Conservation (phyloP, 2,329 filamentous ascomycete genomes). For the Cercospora sp. region DNA sequence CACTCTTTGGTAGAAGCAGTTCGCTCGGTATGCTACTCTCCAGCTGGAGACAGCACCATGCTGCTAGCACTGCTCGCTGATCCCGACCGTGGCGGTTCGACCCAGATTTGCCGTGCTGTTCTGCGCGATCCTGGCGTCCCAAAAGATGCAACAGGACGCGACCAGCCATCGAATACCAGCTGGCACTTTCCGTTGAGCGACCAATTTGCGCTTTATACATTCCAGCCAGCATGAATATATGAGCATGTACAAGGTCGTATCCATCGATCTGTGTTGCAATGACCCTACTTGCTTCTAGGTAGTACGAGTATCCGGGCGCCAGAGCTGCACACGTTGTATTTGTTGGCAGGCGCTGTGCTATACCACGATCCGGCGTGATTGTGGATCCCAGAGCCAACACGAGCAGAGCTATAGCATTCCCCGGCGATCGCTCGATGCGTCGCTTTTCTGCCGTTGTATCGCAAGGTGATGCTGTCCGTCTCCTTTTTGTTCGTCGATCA, state of each 20-base stretch:
- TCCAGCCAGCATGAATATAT: slow-evolving; percentile 77
- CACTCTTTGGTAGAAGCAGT: neutral
- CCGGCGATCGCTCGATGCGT: slow-evolving; percentile 60
- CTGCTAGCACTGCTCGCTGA: neutral
- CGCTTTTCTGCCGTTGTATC: neutral
- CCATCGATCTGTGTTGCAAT: slow-evolving; percentile 75
- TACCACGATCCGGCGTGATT: slow-evolving; percentile 32
- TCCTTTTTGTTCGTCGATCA: slow-evolving; percentile 2
- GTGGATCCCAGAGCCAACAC: slow-evolving; percentile 77
- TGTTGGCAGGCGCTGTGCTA: neutral
- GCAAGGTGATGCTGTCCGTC: neutral
- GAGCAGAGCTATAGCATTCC: slow-evolving; percentile 73
- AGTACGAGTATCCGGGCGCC: slow-evolving; percentile 77
- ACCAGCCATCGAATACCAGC: slow-evolving; percentile 61
- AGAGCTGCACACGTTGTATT: slow-evolving; percentile 29
- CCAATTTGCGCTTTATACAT: slow-evolving; percentile 84
- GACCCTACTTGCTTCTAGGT: slow-evolving; percentile 78
- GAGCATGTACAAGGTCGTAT: slow-evolving; percentile 75
- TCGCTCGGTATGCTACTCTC: neutral
- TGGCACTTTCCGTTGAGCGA: slow-evolving; percentile 78
- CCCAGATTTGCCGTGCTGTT: neutral
- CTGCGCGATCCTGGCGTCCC: neutral
- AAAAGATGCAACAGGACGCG: slow-evolving; percentile 63
- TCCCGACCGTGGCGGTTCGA: neutral
- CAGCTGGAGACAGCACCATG: neutral